Evolutionary conservation across 1,139 yeast species (phyloP), one percentile per base, ranked within the genome.

Genomic region (Nakaseomyces uthaithaninus): DNA sequence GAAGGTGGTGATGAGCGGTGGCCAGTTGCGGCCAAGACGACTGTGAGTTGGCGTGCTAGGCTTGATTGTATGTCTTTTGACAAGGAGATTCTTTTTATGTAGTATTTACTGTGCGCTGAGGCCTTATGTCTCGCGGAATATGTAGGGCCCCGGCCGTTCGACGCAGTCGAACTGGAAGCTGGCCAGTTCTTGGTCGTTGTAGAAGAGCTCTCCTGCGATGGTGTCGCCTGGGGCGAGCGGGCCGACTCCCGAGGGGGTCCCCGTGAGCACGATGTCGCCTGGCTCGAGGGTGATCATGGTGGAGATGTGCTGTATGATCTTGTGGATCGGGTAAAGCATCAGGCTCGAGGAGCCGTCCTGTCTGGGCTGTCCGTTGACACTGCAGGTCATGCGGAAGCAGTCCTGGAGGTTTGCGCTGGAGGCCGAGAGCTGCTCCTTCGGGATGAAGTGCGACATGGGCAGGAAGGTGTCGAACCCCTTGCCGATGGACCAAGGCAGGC

Each of bases 211-310:
- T 9, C 94, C 94, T 41, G 70, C 69, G 28, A 91, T 68, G 35
- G 62, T 62, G 60, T 91, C 97, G 6, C 96, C 97, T 1, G 94
- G 81, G 8, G 60, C 64, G 37, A 89, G 66, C 27, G 72, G 68
- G 10, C 97, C 96, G 9, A 91, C 99, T n/a, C 99, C 99, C 63
- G 89, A 86, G 35, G 98, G 98, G 1, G 98, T 91, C 11, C 98
- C 98, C 0, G 97, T 91, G 45, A 89, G 69, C 44, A 91, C 80
- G 51, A 91, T 72, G 58, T 91, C 97, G 18, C 96, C 96, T 45
- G 86, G 80, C 53, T 87, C 78, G 44, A 91, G 68, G 2, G 96
- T 85, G 93, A 91, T 89, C 51, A 86, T 79, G 14, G 80, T 66
- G 8, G 95, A 83, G 77, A 89, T 82, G 43, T 83, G 77, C 43